Base-by-base conservation (phyloP, 495 filamentous ascomycete species). In the Tuber microsphaerosporum region DNA sequence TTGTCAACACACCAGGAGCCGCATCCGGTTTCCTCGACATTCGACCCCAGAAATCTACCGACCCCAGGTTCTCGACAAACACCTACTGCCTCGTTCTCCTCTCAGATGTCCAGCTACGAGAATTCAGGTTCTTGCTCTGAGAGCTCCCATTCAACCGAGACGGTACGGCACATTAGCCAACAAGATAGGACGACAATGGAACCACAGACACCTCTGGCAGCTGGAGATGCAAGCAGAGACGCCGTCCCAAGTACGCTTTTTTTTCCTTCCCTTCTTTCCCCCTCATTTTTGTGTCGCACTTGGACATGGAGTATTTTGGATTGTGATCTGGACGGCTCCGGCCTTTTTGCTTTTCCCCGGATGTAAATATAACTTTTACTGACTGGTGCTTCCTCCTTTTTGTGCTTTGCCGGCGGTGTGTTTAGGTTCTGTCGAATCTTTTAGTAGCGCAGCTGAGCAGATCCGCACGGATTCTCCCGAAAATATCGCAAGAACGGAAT, bases 381-480 rank as follows among this genome's bases (percentile, higher is more conserved):
- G 46, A 79, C 77, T 75, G 70, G 61, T 79, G 75, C 75, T 73
- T 71, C 68, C 46, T 51, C 26, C 22, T 73, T 73, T 56, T 73
- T 73, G 73, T 75, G 72, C 44, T 75, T 45, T 75, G 37, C 73
- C 68, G 44, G 48, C 44, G 46, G 48, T 70, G 71, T 73, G 37
- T 75, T 56, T 74, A 81, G 80, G 75, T 75, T 82, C 81, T 74
- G 68, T 82, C 51, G 81, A 82, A 44, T 81, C 80, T 37, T 81
- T 79, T 73, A 77, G 75, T 14, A 82, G 74, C 31, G 76, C 81
- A 37, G 48, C 20, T 71, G 74, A 71, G 68, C 79, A 56, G 69
- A 79, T 71, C 71, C 75, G 71, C 71, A 70, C n/a, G 26, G 70
- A 44, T 74, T 73, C 46, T 74, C 72, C 69, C 51, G 51, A 75